Base-by-base conservation (phyloP, 805 yeast species). In the Maudiozyma serrabonitensis region DNA sequence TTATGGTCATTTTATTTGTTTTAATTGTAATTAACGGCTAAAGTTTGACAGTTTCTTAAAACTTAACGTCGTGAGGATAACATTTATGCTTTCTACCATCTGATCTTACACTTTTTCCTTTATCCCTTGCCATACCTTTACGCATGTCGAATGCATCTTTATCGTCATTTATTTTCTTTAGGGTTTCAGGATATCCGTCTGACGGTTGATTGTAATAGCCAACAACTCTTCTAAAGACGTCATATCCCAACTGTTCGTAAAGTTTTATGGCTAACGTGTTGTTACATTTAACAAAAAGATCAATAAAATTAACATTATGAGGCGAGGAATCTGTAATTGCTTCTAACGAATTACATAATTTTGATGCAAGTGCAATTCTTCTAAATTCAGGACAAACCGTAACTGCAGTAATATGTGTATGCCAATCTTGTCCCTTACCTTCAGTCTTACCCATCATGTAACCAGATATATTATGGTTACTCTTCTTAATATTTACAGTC, bases 371-470 rank as follows among this genome's bases (percentile, higher is more conserved):
- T 1, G 96, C 95, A 15, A 91, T 74, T 52, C 98, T 71, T 48
- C 99, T 70, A 64, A 84, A 91, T 47, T 80, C 82, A 12, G 87
- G 82, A 51, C 84, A 84, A 1, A 93, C 84, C 0, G 98, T 89
- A 3, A 93, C 96, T 0, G 99, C 98, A 0, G 98, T 88, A 46
- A 93, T 89, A 65, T 93, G 99, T 1, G 95, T 80, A 62, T 93
- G 99, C 96, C 97, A 91, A 52, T 89, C 93, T 44, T 75, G 79
- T 5, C 75, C 79, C 37, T 72, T 72, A 0, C 99, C 99, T 64
- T 93, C 99, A 0, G 95, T 82, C 65, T 93, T 93, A n/a, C 95
- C 98, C 80, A 93, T 80, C 95, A 93, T 83, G 62, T 85, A 84
- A 0, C 90, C 91, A 34, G 86, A 69, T 5, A 64, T 54, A n/a